Evolutionary conservation across 805 yeast species (phyloP).

Genomic region (Cyberlindnera euphorbiiphila): DNA sequence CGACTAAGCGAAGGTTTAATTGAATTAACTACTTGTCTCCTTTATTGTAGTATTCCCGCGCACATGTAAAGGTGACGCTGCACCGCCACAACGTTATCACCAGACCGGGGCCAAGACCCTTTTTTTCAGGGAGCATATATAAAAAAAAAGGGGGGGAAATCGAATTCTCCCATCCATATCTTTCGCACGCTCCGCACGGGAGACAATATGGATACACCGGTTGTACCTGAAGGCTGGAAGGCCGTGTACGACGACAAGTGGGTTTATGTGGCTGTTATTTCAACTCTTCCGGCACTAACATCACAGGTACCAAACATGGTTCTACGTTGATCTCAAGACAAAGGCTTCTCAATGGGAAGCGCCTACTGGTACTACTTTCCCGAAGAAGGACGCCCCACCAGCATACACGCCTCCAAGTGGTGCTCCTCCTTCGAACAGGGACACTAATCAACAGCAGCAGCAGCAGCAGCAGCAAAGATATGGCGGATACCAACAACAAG

Average conservation of each 20-base stretch:
- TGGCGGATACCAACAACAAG: slow-evolving; percentile 28
- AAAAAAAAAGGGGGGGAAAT: too few relatives aligned
- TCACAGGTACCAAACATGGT: slow-evolving; percentile 57
- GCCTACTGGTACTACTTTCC: slow-evolving; percentile 56
- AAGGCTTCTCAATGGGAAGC: slow-evolving; percentile 90
- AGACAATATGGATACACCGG: slow-evolving; percentile 35
- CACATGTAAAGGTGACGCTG: too few relatives aligned
- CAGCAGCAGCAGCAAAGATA: slow-evolving; percentile 9
- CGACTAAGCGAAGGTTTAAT: slow-evolving; percentile 56
- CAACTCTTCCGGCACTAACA: too few relatives aligned
- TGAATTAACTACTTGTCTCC: too few relatives aligned
- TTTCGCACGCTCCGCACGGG: slow-evolving; percentile 3
- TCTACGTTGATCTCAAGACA: slow-evolving; percentile 69
- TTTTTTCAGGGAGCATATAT: too few relatives aligned
- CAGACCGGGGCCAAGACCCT: too few relatives aligned
- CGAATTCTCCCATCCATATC: too few relatives aligned
- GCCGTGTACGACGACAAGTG: slow-evolving; percentile 64
- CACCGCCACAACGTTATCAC: too few relatives aligned
- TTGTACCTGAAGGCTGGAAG: slow-evolving; percentile 67
- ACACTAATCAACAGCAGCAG: slow-evolving; percentile 5
- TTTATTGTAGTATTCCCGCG: too few relatives aligned
- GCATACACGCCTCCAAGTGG: slow-evolving; percentile 23
- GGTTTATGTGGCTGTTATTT: too few relatives aligned
- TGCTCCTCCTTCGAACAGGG: slow-evolving; percentile 8
- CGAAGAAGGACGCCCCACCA: slow-evolving; percentile 40